Conservation (phyloP, 306 rosid species). For the Notholithocarpus densiflorus region DNA sequence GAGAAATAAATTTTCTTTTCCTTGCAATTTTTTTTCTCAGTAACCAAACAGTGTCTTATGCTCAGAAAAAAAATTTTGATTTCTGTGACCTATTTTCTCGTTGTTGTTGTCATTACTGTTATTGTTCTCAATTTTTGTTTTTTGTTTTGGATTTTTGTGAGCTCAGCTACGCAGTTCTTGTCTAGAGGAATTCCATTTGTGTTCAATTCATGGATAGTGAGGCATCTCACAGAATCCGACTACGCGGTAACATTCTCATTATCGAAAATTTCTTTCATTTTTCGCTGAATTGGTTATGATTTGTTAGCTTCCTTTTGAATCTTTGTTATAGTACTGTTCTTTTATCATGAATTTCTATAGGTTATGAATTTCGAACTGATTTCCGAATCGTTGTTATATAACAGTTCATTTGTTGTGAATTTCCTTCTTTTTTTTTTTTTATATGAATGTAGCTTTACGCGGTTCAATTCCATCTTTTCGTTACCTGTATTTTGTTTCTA, state of each 20-base stretch:
- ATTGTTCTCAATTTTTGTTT: neutral
- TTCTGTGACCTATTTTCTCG: neutral
- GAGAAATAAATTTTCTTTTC: neutral
- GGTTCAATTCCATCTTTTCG: constrained; percentile 88
- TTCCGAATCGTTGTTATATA: neutral
- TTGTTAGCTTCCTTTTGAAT: too few relatives aligned
- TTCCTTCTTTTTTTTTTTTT: neutral
- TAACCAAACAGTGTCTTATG: neutral
- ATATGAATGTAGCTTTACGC: constrained; percentile 67
- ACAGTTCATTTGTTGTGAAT: neutral
- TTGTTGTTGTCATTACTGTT: too few relatives aligned
- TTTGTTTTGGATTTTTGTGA: neutral
- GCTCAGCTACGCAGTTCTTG: constrained; percentile 84
- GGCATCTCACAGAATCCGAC: constrained; percentile 84
- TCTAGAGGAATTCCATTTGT: constrained; percentile 93
- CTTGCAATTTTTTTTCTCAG: neutral
- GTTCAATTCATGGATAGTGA: constrained; percentile 88
- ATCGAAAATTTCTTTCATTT: neutral
- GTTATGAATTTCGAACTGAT: neutral
- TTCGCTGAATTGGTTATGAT: too few relatives aligned
- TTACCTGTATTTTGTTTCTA: constrained; percentile 84
- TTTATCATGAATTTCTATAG: neutral
- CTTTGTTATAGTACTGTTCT: too few relatives aligned
- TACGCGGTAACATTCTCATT: constrained; percentile 57
- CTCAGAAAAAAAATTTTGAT: neutral